Evolutionary conservation across 1,284 basidiomycete species (phyloP), one percentile per base, ranked within the genome.

Genomic region (Inonotus hispidus): DNA sequence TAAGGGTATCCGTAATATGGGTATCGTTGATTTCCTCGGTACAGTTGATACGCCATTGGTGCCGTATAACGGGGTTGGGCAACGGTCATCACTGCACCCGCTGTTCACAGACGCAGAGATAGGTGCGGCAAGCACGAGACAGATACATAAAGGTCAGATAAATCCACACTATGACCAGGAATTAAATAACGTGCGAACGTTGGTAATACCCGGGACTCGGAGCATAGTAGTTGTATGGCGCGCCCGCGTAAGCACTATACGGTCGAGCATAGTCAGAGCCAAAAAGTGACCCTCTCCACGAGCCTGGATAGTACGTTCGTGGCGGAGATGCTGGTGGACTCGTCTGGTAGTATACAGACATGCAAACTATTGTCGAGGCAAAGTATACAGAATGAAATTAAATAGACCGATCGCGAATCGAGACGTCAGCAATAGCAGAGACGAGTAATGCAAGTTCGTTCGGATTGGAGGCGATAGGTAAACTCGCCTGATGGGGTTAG

Each of bases 271-370:
- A 56, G 8, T 41, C 53, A 37, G 56, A 49, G 32, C 43, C 56
- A 52, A 38, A 47, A 7, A 54, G 6, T 14, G 59, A 55, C 25
- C 45, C 39, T 23, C 45, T 53, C n/a, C 38, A 27, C 21, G 59
- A 39, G 29, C 45, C 11, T 16, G 54, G 45, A 41, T 56, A 61
- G 27, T 61, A 61, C 11, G 54, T 19, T 19, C 59, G 59, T n/a
- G 59, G 45, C 3, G 59, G 59, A 29, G 59, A 49, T 14, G 25
- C 45, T 6, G 47, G 37, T 5, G 59, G 59, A 7, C 53, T 49
- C 16, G 59, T 56, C 45, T 61, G 59, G 54, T 61, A 61, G 46
- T 56, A 61, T 19, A 61, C 59, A 6, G 59, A 61, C 59, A 61
- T 61, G 5, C 41, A 52, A 14, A 29, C 3, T 32, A 32, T 32